Percentiles rank a stretch among this genome's conserved stretches.
These are phyloP conservation scores for Leccinum solheimii DNA, from an alignment of 1,284 basidiomycete species.

Conservation along the genomic window DNA sequence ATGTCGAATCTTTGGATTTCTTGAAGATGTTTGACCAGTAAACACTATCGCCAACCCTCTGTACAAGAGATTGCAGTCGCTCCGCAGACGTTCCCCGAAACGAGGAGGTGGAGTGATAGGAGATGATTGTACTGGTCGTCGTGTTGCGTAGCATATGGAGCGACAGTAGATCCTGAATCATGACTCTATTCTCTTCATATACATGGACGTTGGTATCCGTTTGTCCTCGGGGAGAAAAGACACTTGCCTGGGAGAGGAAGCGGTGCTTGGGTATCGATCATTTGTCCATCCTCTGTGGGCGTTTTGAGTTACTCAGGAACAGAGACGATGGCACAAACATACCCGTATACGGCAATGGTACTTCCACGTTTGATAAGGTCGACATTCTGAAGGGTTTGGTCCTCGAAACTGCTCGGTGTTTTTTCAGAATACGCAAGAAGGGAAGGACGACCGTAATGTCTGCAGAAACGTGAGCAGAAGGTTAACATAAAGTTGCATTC, in stretches of 20 bases:
- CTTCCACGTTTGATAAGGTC: conserved; percentile 1
- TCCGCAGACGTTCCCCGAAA: conserved; percentile 35
- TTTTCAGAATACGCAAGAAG: conserved; percentile 43
- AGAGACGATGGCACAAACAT: neutral
- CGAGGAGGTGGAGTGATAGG: conserved; percentile 36
- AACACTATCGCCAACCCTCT: conserved; percentile 40
- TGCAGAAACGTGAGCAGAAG: conserved; percentile 18
- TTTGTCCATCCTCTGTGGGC: conserved; percentile 29
- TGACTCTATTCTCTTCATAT: conserved; percentile 25
- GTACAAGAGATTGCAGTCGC: conserved; percentile 34
- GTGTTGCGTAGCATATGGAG: conserved; percentile 42
- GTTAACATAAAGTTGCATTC: neutral
- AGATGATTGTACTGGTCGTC: conserved; percentile 43
- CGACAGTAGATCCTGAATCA: conserved; percentile 37
- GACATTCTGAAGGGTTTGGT: conserved; percentile 4
- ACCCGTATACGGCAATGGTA: conserved; percentile 17
- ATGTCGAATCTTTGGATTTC: conserved; percentile 49
- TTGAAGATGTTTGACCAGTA: conserved; percentile 56
- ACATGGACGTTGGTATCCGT: neutral
- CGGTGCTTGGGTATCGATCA: conserved; percentile 51
- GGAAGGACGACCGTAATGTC: conserved; percentile 51
- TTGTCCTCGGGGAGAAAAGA: neutral
- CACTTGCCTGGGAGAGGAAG: conserved; percentile 36
- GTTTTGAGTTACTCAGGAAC: neutral
- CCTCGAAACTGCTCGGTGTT: conserved; percentile 16